A percentile compares a stretch with the other conserved stretches of the same genome.
These are phyloP conservation scores for Calonectria pauciramosa DNA, from an alignment of 2,329 filamentous ascomycete species.

Conservation along the genomic window DNA sequence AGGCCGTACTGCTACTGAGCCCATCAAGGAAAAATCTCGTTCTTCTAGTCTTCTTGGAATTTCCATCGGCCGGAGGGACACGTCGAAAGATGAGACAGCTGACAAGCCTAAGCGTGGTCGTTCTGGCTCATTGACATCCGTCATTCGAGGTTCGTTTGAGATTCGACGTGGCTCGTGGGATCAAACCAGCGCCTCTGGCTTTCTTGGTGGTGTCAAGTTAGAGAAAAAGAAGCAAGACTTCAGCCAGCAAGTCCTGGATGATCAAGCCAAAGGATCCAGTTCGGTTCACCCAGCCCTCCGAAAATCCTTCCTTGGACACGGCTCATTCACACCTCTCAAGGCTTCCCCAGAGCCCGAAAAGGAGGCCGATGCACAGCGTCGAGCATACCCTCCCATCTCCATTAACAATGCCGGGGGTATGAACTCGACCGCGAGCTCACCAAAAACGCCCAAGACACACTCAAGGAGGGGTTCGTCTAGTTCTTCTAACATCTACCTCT, in stretches of 20 bases:
- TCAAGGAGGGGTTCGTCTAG: slow-evolving; percentile 49
- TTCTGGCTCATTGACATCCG: slow-evolving; percentile 54
- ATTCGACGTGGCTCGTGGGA: slow-evolving; percentile 51
- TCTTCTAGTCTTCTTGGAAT: slow-evolving; percentile 47
- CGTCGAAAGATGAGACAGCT: slow-evolving; percentile 32
- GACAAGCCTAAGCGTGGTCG: slow-evolving; percentile 47
- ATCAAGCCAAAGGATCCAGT: slow-evolving; percentile 42
- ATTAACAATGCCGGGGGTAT: slow-evolving; percentile 47
- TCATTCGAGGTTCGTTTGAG: slow-evolving; percentile 53
- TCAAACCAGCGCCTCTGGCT: slow-evolving; percentile 49
- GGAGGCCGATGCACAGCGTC: slow-evolving; percentile 42
- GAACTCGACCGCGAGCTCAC: slow-evolving; percentile 45
- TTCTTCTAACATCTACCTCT: slow-evolving; percentile 48
- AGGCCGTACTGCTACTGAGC: slow-evolving; percentile 38
- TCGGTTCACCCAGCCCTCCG: slow-evolving; percentile 54
- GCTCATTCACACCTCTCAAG: slow-evolving; percentile 48
- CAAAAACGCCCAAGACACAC: slow-evolving; percentile 38
- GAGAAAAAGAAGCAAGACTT: slow-evolving; percentile 55
- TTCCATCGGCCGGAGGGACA: slow-evolving; percentile 32
- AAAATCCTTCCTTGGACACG: slow-evolving; percentile 42
- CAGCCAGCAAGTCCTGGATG: slow-evolving; percentile 46
- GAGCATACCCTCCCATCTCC: slow-evolving; percentile 55
- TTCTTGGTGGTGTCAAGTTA: slow-evolving; percentile 58
- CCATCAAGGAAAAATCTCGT: slow-evolving; percentile 35
- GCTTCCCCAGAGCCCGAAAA: slow-evolving; percentile 38